Base-by-base conservation (phyloP, 148 eudicot genomes). In the Heliosperma pusillum region DNA sequence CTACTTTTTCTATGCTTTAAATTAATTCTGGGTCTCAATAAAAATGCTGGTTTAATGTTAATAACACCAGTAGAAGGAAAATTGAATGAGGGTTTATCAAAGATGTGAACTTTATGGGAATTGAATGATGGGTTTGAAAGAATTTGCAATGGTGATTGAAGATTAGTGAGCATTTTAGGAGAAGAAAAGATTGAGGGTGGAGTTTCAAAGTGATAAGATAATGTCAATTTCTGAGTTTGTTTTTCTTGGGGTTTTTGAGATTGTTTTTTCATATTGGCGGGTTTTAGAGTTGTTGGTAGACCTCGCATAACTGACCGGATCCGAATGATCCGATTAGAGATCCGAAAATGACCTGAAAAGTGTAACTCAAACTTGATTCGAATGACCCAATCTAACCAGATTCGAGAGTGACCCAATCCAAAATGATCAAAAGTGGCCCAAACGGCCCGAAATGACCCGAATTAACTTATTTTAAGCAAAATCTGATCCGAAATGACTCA, bases 161-260 rank as follows among this genome's bases (percentile, higher is more conserved):
- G 80, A 57, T 72, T 77, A 50, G 71, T 59, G 70, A n/a, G 65
- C 83, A 81, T 81, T 72, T 67, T 72, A 62, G 19, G 11, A 4
- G 47, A n/a, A 60, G 0, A 36, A 36, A 10, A 20, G 45, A 0
- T 45, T 61, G 60, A 56, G 12, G 79, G 78, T 65, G 45, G 83
- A 56, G 76, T 24, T 80, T 71, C 60, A 71, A 72, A 72, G 27
- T 9, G 22, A 71, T 66, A 67, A 67, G 83, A 81, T 81, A 77
- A 73, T 58, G 80, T 53, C 8, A 4, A 17, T 13, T 16, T 10
- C 55, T 50, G 55, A 17, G 19, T 50, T 33, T 4, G 3, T 33
- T 33, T 33, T 7, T 33, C 40, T 3, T 25, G 63, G 5, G 63
- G 29, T 61, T 73, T 26, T 15, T 24, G 56, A 30, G 15, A 6